Evolutionary conservation across 202 grass and related monocot genomes (phyloP), one percentile per base, ranked within the genome.

Genomic region (Zizania palustris): DNA sequence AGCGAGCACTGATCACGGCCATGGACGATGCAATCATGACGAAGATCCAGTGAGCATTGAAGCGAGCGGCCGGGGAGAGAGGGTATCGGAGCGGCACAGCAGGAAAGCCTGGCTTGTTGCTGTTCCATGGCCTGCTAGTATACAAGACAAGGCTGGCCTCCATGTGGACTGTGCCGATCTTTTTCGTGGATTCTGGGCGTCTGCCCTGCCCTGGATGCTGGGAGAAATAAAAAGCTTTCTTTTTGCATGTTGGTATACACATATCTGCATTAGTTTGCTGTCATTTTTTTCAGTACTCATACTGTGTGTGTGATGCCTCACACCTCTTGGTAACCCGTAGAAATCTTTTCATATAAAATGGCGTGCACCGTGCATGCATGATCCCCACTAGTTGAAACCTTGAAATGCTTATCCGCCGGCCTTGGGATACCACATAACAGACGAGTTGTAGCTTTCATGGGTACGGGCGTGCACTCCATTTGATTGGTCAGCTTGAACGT

Each of bases 91-190:
- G 55, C 13, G 9, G 63, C 51, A 28, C 28, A 28, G 28, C 28
- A 28, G 28, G 28, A 28, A 22, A 80, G 11, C 43, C 77, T 62
- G 66, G 34, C 34, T 43, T 19, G 56, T 59, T 71, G 66, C 56
- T 51, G 66, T 80, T 62, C 66, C 55, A 50, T 58, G 37, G 37
- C 53, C 11, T 70, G 85, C 80, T 80, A 28, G 75, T 65, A 69
- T 36, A 54, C 75, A 49, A 84, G 85, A 87, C 80, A 88, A 75
- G 75, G 39, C 63, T 88, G 36, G 56, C 48, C 8, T 80, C 72
- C 75, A 5, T 84, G 57, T 80, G 80, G 75, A 69, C 80, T 75
- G 85, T 75, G 46, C 39, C 75, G 1, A 84, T 88, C 75, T 84
- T 80, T 80, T 80, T 19, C 19, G 75, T 84, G 38, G 70, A 80